Percentiles rank a stretch among this genome's conserved stretches.
Conservation (phyloP, 2,329 filamentous ascomycete species). For the Microsporum audouinii region DNA sequence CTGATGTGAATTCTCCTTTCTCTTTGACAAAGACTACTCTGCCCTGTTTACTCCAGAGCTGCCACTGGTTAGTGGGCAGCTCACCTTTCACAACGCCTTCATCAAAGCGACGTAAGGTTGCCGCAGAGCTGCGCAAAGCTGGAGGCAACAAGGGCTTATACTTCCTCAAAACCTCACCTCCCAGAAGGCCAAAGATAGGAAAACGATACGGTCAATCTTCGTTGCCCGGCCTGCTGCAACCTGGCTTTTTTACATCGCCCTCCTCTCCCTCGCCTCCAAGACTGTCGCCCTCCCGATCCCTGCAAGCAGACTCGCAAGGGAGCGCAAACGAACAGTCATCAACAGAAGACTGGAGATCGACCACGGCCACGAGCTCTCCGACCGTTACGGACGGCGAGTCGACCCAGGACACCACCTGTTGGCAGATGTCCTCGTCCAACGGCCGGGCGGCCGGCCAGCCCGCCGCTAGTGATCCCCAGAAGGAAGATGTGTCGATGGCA, state of each 20-base stretch:
- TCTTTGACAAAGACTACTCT: neutral
- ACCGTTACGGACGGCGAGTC: neutral
- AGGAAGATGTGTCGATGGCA: constrained; percentile 22
- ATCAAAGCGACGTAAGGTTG: constrained; percentile 40
- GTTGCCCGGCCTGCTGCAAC: constrained; percentile 19
- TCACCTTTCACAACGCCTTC: constrained; percentile 40
- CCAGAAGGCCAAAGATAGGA: constrained; percentile 8
- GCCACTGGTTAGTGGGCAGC: constrained; percentile 34
- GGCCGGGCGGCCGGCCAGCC: constrained; percentile 16
- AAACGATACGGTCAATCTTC: constrained; percentile 18
- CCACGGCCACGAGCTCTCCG: constrained; percentile 34
- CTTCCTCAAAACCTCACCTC: constrained; percentile 13
- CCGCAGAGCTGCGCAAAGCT: constrained; percentile 31
- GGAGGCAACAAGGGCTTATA: constrained; percentile 22
- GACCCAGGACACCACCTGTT: neutral
- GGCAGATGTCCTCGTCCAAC: constrained; percentile 30
- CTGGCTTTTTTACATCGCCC: constrained; percentile 2
- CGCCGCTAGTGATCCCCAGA: constrained; percentile 17
- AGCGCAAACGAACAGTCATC: constrained; percentile 4
- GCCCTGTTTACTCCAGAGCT: constrained; percentile 23
- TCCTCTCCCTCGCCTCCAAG: constrained; percentile 25
- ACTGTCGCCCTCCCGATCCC: constrained; percentile 17
- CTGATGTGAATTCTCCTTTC: neutral
- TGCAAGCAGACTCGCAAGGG: constrained; percentile 16
- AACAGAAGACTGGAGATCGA: constrained; percentile 3